Conservation (phyloP, 306 rosid genomes). For the Lablab purpureus region DNA sequence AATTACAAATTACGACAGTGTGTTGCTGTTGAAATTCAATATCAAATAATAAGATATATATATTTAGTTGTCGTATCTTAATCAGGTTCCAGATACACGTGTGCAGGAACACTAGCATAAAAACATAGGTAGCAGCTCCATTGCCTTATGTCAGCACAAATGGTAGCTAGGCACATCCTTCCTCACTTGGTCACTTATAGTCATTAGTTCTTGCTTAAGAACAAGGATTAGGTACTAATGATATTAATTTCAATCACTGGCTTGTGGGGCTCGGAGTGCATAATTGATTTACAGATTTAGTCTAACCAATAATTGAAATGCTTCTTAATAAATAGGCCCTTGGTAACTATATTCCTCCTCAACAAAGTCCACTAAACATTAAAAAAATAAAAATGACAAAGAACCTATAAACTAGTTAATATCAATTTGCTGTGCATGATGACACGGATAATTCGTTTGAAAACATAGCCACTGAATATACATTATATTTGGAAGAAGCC, state of each 20-base stretch:
- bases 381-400: background rate
- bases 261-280: slow-evolving; percentile 46
- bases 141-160: slow-evolving; percentile 43
- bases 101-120: slow-evolving; percentile 35
- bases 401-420: slow-evolving; percentile 7
- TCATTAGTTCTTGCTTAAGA: slow-evolving; percentile 43
- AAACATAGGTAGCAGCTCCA: slow-evolving; percentile 39
- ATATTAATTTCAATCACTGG: slow-evolving; percentile 30
- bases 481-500: slow-evolving; percentile 19
- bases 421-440: slow-evolving; percentile 22
- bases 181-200: slow-evolving; percentile 40
- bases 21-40: slow-evolving; percentile 12
- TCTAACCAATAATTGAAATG: slow-evolving; percentile 37
- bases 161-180: slow-evolving; percentile 44
- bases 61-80: slow-evolving; percentile 15
- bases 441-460: slow-evolving; percentile 40
- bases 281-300: slow-evolving; percentile 28
- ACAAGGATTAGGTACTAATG: slow-evolving; percentile 49
- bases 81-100: slow-evolving; percentile 42
- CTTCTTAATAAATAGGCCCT: slow-evolving; percentile 20
- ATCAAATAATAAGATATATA: slow-evolving; percentile 7
- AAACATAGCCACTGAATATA: slow-evolving; percentile 24
- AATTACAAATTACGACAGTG: background rate
- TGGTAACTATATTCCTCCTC: slow-evolving; percentile 24
- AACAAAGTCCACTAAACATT: slow-evolving; percentile 43